phyloP scores from a whole-genome alignment of 1,139 yeast genomes.

The Geotrichum phurueaensis region DNA sequence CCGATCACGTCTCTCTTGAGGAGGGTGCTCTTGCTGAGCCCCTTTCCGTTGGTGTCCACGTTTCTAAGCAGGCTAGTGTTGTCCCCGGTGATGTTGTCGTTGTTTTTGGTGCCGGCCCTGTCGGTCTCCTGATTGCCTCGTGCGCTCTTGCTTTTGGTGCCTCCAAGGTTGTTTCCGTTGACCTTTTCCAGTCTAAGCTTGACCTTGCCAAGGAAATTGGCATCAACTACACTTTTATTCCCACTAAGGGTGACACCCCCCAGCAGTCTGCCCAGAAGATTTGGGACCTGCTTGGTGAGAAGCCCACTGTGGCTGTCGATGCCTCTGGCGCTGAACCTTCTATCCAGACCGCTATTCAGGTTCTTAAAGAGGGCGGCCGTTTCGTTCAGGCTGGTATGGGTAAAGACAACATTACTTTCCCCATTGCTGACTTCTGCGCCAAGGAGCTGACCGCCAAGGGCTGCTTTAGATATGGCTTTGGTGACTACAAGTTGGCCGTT shows the following conservation, averaged over 20 bases:
- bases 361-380: slow-evolving; percentile 56
- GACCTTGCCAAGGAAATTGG: slow-evolving; percentile 50
- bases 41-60: slow-evolving; percentile 79
- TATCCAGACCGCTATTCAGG: slow-evolving; percentile 55
- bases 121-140: slow-evolving; percentile 74
- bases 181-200: slow-evolving; percentile 54
- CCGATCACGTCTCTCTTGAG: slow-evolving; percentile 68
- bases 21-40: slow-evolving; percentile 91
- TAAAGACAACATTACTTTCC: slow-evolving; percentile 58
- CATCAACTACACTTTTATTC: slow-evolving; percentile 51
- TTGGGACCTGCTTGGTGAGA: slow-evolving; percentile 36
- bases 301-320: slow-evolving; percentile 61
- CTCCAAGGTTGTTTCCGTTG: slow-evolving; percentile 57
- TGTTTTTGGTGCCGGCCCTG: slow-evolving; percentile 92
- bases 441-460: slow-evolving; percentile 70
- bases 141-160: slow-evolving; percentile 84
- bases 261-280: slow-evolving; percentile 39
- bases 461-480: slow-evolving; percentile 71
- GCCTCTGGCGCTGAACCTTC: slow-evolving; percentile 69
- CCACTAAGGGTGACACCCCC: slow-evolving; percentile 35
- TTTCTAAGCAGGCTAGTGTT: slow-evolving; percentile 61
- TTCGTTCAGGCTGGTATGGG: slow-evolving; percentile 78
- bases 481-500: slow-evolving; percentile 76
- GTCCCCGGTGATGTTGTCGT: slow-evolving; percentile 68
- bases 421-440: slow-evolving; percentile 63